A percentile compares a stretch with the other conserved stretches of the same genome.
These are phyloP conservation scores for Phytophthora pseudosyringae DNA, from an alignment of 352 stramenopile genomes.

Conservation along the genomic window DNA sequence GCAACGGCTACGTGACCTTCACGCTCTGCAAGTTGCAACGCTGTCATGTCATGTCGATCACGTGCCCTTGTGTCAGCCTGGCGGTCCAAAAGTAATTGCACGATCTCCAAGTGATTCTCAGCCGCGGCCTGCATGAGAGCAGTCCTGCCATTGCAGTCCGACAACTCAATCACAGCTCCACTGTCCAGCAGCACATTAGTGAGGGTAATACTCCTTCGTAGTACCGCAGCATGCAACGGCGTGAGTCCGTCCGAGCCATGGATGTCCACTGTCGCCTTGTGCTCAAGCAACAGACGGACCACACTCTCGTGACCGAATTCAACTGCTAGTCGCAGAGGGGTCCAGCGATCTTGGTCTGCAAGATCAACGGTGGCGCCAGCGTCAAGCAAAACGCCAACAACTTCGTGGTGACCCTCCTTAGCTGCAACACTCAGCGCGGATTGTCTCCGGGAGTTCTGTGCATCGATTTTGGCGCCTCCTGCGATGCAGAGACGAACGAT, in stretches of 20 bases:
- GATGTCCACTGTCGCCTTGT: not conserved
- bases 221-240: not conserved
- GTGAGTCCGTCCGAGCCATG: not conserved
- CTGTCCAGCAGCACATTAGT: not conserved
- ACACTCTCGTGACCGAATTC: not conserved
- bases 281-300: not conserved
- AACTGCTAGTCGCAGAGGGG: not conserved
- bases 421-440: not conserved
- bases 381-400: not conserved
- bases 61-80: not conserved
- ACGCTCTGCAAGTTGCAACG: not conserved
- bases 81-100: not conserved
- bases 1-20: not conserved
- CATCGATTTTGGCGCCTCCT: not conserved
- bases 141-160: not conserved
- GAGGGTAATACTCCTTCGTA: not conserved
- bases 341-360: not conserved
- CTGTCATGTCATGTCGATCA: not conserved
- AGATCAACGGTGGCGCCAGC: not conserved
- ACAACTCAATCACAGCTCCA: conserved; percentile 1
- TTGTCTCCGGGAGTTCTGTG: not conserved
- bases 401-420: conserved; percentile 1
- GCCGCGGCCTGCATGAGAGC: not conserved
- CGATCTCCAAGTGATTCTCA: not conserved
- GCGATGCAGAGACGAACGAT: not conserved